Base-by-base conservation (phyloP, 2,329 filamentous ascomycete genomes). In the Neofusicoccum sp. region DNA sequence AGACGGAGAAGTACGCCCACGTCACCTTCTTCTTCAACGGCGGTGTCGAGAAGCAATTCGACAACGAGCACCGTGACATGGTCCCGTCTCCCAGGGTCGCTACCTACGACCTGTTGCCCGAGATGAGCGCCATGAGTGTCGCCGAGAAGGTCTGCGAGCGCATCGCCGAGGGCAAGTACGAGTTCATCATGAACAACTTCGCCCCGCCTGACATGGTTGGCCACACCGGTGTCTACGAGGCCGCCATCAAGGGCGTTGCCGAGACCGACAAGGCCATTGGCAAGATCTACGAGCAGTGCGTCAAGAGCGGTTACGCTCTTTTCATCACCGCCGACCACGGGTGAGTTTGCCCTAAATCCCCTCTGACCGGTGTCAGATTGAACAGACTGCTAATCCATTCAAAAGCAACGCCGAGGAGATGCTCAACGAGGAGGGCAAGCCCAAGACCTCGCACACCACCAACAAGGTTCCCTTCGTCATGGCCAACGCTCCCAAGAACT, bases 1-100 rank as follows among this genome's bases (percentile, higher is more conserved):
- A 99, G 85, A 99, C 95, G 2, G 95, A 99, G 80, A 99, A 99
- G 84, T 99, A 99, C 79, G 95, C 95, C 39, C 95, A 99, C 82
- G 95, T 99, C 67, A 98, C 95, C 63, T 98, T 98, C 86, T 98
- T 98, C 87, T 98, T 98, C 89, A 99, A 99, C 81, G 95, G 95
- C 64, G 95, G 95, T 74, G 91, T 97, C 60, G 95, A 99, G 83
- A 96, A 97, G 83, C 91, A 92, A 67, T 99, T 97, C 80, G 88
- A 90, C 61, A 89, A 93, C 52, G 95, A 99, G 81, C 88, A 89
- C 66, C 91, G 95, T 68, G 95, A 99, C 73, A 90, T 97, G 83
- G 93, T 99, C 49, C 89, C 93, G 56, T 97, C 92, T 54, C 96
- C 96, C 78, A 94, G 90, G 84, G 95, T 99, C 39, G 85, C 95